Base-by-base conservation (phyloP, 1,139 yeast species). In the Schizosaccharomyces versatilis region DNA sequence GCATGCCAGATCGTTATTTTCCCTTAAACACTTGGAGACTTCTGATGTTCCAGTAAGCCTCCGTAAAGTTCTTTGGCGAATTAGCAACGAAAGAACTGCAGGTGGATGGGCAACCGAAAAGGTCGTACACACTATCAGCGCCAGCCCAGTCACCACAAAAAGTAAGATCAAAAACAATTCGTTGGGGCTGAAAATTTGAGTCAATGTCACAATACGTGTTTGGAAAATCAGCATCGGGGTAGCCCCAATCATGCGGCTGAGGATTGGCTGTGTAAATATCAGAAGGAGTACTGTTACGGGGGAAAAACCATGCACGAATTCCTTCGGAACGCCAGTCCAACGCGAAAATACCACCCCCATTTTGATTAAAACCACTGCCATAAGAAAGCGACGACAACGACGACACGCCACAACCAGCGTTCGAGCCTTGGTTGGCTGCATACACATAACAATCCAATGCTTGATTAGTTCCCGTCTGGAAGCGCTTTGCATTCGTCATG, bases 61-160 rank as follows among this genome's bases (percentile, higher is more conserved):
- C 53, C 10, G 41, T 41, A 38, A 56, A 54, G 9, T 52, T 56
- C n/a, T 41, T 47, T 3, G 58, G 58, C 9, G 54, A 47, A 24
- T 48, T 39, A 14, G 53, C 54, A 8, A 56, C 58, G 32, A 41
- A 56, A n/a, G 39, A 36, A 7, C 15, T 47, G 40, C 58, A 56
- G 38, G 36, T 40, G 9, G 54, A 53, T 2, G 56, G 55, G 32
- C 58, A 54, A 9, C 52, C 47, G 39, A 38, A 19, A 9, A 7
- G 7, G 2, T 53, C 47, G 15, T 39, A 36, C 15, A 47, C 53
- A 10, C 44, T 44, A n/a, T 40, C 48, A 19, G 44, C 32, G 14
- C 56, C 56, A 2, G 58, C 58, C 58, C 58, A 56, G 19, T 56
- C 58, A 15, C 58, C 58, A 42, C 58, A 56, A 10, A 56, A 40